Percentiles rank a stretch among this genome's conserved stretches.
phyloP scores from a whole-genome alignment of 2,329 filamentous ascomycete species.

The Colletotrichum sp. region DNA sequence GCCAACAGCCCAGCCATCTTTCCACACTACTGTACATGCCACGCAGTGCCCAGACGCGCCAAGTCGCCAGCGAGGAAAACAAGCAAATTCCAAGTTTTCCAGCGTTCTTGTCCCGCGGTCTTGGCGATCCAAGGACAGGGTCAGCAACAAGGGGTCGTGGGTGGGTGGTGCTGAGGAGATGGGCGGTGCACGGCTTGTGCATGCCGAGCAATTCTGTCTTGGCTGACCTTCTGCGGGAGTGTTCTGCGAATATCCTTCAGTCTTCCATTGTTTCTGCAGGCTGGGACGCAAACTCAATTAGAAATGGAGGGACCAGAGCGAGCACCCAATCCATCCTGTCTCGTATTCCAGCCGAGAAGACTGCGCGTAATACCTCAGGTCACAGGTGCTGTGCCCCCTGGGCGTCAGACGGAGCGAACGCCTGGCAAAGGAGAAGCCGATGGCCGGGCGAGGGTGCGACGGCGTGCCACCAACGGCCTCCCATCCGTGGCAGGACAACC shows the following conservation, averaged over 20 bases:
- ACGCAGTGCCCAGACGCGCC: slow-evolving; percentile 15
- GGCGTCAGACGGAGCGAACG: background rate
- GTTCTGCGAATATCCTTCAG: background rate
- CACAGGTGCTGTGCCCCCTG: background rate
- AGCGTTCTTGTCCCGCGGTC: slow-evolving; percentile 19
- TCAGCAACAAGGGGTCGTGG: background rate
- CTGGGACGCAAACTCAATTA: background rate
- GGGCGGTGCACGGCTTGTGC: background rate
- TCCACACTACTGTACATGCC: background rate
- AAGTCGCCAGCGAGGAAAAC: slow-evolving; percentile 17
- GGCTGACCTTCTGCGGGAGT: background rate
- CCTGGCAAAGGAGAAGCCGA: background rate
- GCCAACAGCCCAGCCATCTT: background rate
- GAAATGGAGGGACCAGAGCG: background rate
- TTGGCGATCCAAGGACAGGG: slow-evolving; percentile 19
- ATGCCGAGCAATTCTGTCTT: background rate
- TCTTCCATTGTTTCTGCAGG: background rate
- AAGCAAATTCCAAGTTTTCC: slow-evolving; percentile 22
- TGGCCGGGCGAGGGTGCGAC: background rate
- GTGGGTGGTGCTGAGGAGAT: background rate
- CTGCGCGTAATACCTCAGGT: background rate
- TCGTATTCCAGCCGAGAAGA: background rate
- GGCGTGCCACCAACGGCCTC: background rate
- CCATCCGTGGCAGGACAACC: slow-evolving; percentile 1
- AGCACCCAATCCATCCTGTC: background rate